Evolutionary conservation across 176 grass and related monocot species (phyloP).

Genomic region (Triticum monococcum): DNA sequence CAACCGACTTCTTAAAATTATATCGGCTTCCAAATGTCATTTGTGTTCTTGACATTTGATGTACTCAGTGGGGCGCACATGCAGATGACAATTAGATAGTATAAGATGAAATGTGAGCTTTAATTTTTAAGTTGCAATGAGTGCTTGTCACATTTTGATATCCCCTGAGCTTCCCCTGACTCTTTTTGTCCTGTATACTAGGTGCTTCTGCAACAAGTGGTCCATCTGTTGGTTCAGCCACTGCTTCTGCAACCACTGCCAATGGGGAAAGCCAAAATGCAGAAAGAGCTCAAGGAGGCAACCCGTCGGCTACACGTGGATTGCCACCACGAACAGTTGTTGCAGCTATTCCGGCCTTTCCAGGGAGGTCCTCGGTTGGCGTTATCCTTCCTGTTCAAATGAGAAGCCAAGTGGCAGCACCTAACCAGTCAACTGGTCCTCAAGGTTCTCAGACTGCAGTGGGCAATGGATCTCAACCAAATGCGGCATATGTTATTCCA

Average conservation of each 20-base stretch:
- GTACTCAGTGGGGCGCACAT: not conserved
- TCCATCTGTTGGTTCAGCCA: constrained; percentile 37
- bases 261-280: constrained; percentile 32
- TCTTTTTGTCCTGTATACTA: constrained; percentile 24
- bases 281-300: constrained; percentile 45
- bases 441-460: constrained; percentile 38
- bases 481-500: constrained; percentile 31
- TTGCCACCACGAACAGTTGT: constrained; percentile 65
- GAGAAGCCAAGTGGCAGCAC: constrained; percentile 46
- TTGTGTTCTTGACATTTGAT: not conserved
- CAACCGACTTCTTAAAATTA: not conserved
- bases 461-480: constrained; percentile 43
- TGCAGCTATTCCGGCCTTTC: constrained; percentile 61
- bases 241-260: constrained; percentile 19
- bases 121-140: not conserved
- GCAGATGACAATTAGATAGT: not conserved
- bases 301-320: constrained; percentile 47
- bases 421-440: constrained; percentile 27
- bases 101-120: not conserved
- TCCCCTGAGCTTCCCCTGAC: not conserved
- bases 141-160: not conserved
- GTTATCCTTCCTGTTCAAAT: constrained; percentile 80
- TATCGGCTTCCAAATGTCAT: not conserved
- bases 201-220: constrained; percentile 42
- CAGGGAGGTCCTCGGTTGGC: constrained; percentile 53